phyloP scores from a whole-genome alignment of 1,284 basidiomycete genomes.

The Melampsora larici-populina region DNA sequence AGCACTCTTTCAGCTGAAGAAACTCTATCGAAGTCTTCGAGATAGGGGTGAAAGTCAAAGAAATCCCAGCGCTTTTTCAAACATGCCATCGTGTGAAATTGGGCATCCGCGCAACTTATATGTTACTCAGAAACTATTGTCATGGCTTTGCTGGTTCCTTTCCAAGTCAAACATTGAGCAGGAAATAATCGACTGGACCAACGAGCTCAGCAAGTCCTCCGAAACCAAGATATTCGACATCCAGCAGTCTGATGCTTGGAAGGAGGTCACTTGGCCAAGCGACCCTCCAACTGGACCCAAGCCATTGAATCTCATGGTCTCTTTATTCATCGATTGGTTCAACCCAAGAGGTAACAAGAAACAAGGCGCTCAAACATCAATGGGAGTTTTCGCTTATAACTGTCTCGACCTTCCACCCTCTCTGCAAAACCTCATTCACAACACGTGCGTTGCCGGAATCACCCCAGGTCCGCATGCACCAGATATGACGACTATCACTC shows the following conservation, averaged over 20 bases:
- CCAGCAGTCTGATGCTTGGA: constrained; percentile 10
- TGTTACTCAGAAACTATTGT: background rate
- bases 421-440: background rate
- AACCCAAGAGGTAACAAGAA: constrained; percentile 25
- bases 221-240: background rate
- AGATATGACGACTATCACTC: background rate
- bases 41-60: constrained; percentile 9
- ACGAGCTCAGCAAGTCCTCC: background rate
- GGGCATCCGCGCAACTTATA: background rate
- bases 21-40: background rate
- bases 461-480: constrained; percentile 15
- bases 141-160: background rate
- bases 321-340: constrained; percentile 31
- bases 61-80: background rate
- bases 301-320: constrained; percentile 12
- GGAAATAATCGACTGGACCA: background rate
- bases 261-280: background rate
- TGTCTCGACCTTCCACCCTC: constrained; percentile 26
- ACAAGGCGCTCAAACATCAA: constrained; percentile 6
- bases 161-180: background rate
- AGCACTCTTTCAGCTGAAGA: constrained; percentile 15
- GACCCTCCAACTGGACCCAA: background rate
- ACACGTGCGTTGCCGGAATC: constrained; percentile 18
- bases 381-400: constrained; percentile 10
- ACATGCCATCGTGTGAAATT: background rate